phyloP scores from a whole-genome alignment of 257 asterid species.

The Pogostemon cablin region DNA sequence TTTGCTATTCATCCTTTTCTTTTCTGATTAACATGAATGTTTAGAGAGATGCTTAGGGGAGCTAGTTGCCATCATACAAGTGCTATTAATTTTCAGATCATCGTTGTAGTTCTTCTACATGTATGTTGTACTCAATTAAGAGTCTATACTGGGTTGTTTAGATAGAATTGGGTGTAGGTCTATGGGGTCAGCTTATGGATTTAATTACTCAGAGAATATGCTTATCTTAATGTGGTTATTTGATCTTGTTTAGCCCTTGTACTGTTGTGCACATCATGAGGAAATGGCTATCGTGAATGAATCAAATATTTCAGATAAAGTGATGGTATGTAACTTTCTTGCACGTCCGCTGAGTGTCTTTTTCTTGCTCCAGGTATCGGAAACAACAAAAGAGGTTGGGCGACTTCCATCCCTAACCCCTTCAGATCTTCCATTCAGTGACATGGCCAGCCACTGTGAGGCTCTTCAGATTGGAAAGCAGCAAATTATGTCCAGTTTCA shows the following conservation, averaged over 20 bases:
- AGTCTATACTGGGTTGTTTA: no score
- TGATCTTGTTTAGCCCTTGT: neutral
- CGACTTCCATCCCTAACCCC: constrained; percentile 43
- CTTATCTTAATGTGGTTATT: no score
- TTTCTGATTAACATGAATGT: neutral
- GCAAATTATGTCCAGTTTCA: constrained; percentile 66
- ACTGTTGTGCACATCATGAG: no score
- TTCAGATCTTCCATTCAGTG: constrained; percentile 64
- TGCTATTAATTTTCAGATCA: no score
- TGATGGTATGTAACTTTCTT: neutral
- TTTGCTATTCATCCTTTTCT: neutral
- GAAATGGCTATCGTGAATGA: no score
- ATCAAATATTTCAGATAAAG: neutral
- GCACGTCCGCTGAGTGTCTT: no score
- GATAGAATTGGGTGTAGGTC: no score
- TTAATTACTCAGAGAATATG: no score
- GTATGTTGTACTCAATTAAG: no score
- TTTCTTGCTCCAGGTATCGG: constrained; percentile 50
- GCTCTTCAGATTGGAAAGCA: constrained; percentile 75
- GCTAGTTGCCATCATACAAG: no score
- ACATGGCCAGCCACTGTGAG: constrained; percentile 76
- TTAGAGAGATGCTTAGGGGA: neutral
- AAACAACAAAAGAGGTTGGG: constrained; percentile 60
- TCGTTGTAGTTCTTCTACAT: no score
- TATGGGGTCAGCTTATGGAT: no score